Evolutionary conservation across 2,329 filamentous ascomycete genomes (phyloP), one percentile per base, ranked within the genome.

Genomic region (Fusarium transvaalense): DNA sequence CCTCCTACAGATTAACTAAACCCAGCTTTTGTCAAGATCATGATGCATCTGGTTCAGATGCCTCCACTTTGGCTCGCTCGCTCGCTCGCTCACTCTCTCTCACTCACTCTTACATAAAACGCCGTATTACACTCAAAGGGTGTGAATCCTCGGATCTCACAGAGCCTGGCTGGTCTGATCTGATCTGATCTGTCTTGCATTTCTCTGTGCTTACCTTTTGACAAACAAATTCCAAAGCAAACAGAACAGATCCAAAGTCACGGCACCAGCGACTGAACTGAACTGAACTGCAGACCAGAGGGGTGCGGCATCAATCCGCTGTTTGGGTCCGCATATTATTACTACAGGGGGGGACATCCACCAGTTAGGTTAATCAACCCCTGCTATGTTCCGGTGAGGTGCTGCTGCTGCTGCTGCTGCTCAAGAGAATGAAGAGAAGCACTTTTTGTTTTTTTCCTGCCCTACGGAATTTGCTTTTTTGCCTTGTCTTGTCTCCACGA

Each of bases 241-340:
- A 23, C 19, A 42, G 15, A 48, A 19, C 23, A 38, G 32, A 50
- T 50, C 23, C 15, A 34, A 52, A 41, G 53, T 27, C 31, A 51
- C 56, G 61, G 42, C 41, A 43, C 10, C 12, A 29, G 10, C 10
- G 29, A 29, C 41, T 17, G n/a, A 19, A 29, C 27, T 29, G 29
- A 25, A 29, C 29, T 29, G 29, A 29, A 29, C 29, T 29, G 35
- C 39, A 43, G 5, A 32, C 4, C 43, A 46, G 27, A 32, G 46
- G 48, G 56, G 66, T 57, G 66, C 51, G 46, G 32, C 10, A 53
- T 50, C 60, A 56, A 50, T 68, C 64, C 48, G 64, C 59, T 64
- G 31, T 55, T 27, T 35, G 34, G 39, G 38, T 46, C 45, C 55
- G 56, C 45, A 51, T 47, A 27, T 48, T 34, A 37, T 23, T 32